Evolutionary conservation across 106 monocot genomes (phyloP), one percentile per base, ranked within the genome.

Genomic region (Dendrobium nobile): DNA sequence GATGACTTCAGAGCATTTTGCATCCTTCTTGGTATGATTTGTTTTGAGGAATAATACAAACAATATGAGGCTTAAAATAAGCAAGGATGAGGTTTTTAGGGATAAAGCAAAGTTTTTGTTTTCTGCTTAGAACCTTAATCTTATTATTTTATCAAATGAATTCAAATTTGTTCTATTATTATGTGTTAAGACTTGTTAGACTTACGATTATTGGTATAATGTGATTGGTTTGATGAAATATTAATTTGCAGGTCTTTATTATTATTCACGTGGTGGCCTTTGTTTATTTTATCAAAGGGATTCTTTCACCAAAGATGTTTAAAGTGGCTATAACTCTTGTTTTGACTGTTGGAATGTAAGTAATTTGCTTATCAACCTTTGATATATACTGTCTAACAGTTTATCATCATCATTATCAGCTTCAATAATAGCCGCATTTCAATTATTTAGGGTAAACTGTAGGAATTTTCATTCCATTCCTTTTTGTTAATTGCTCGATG

Each of bases 1-100:
- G 85, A 92, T 98, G 98, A 98, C 94, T 41, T 98, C 98, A 42
- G 98, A 98, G 85, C 98, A 98, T 87, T 98, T 98, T 86, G 98
- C 92, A 22, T 98, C 98, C 64, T 98, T 98, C 82, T 77, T 98
- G 92, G 98, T 98, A 54, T 79, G 89, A 86, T 81, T 10, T 56
- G 51, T 76, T 31, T 24, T 82, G 51, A 67, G n/a, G 5, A 47
- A 47, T 37, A 2, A 76, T 26, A 48, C 48, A 76, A 48, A 37
- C 48, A 26, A 9, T 76, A 41, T 0, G 7, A 2, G 75, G 43
- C 3, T 43, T 1, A 73, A 37, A 2, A 40, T 41, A 41, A 3
- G 41, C 9, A 41, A 20, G 4, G 22, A 45, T 75, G 20, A 1
- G 43, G 73, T 40, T 18, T 20, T 40, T 15, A 41, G 16, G 16